Conservation (phyloP, 2,329 filamentous ascomycete species). For the Pyrenochaeta sp. region DNA sequence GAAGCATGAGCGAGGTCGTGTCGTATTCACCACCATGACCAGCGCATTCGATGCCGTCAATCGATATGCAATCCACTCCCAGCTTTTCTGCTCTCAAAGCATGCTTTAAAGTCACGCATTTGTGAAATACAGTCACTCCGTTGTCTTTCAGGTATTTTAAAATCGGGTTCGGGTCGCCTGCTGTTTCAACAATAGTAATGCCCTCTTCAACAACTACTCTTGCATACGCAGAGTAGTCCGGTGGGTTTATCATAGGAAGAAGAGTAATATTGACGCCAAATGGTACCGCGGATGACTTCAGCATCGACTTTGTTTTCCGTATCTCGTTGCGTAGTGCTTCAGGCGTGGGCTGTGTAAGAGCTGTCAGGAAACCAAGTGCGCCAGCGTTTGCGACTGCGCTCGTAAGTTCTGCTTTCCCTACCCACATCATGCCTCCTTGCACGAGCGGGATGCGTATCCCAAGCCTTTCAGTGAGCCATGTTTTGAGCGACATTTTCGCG, state of each 20-base stretch:
- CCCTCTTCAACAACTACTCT: conserved; percentile 34
- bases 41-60: conserved; percentile 37
- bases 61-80: conserved; percentile 30
- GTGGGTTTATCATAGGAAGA: conserved; percentile 35
- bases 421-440: conserved; percentile 61
- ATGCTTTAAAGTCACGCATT: conserved; percentile 37
- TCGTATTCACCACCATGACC: conserved; percentile 62
- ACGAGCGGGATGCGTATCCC: conserved; percentile 35
- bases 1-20: conserved; percentile 61
- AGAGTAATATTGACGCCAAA: conserved; percentile 43
- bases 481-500: conserved; percentile 35
- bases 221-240: conserved; percentile 39
- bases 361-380: conserved; percentile 62
- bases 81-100: conserved; percentile 34
- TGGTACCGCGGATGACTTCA: conserved; percentile 52
- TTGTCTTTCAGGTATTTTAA: conserved; percentile 38
- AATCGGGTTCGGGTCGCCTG: conserved; percentile 36
- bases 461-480: conserved; percentile 35
- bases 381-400: conserved; percentile 64
- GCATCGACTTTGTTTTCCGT: conserved; percentile 25
- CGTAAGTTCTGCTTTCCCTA: conserved; percentile 62
- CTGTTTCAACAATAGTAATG: conserved; percentile 38
- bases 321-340: conserved; percentile 38
- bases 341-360: conserved; percentile 46
- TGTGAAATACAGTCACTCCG: conserved; percentile 34